phyloP scores from a whole-genome alignment of 768 basidiomycete species.

The Xerocomellus intermedius region DNA sequence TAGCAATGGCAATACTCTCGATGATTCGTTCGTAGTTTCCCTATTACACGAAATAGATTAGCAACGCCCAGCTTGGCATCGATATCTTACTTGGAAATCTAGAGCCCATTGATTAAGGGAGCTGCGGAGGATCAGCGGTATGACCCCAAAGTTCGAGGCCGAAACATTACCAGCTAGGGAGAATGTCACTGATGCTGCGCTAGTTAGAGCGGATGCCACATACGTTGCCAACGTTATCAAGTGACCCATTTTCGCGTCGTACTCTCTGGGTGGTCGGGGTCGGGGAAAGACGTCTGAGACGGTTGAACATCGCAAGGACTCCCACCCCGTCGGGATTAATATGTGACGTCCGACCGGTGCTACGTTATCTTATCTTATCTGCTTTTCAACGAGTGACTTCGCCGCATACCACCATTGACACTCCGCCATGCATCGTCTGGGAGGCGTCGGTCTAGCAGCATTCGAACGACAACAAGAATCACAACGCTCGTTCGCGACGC shows the following conservation, averaged over 20 bases:
- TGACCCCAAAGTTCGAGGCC: not conserved
- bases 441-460: conserved; percentile 85
- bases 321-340: not conserved
- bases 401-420: conserved; percentile 32
- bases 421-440: conserved; percentile 62
- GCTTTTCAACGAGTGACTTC: not conserved
- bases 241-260: conserved; percentile 61
- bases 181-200: not conserved
- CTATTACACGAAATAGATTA: conserved; percentile 37
- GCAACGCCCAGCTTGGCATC: not conserved
- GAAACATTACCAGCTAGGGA: conserved; percentile 25
- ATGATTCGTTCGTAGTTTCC: conserved; percentile 94
- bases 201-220: conserved; percentile 23
- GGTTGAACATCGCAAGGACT: too few species aligned
- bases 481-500: conserved; percentile 73
- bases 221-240: conserved; percentile 88
- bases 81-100: conserved; percentile 76
- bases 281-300: not conserved
- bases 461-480: conserved; percentile 87
- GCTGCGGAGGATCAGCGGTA: conserved; percentile 41
- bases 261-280: not conserved
- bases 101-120: conserved; percentile 97
- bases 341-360: not conserved
- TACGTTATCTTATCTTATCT: conserved; percentile 18
- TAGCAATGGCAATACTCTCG: conserved; percentile 84